Conservation (phyloP, 768 basidiomycete species). For the Lentinus tigrinus region DNA sequence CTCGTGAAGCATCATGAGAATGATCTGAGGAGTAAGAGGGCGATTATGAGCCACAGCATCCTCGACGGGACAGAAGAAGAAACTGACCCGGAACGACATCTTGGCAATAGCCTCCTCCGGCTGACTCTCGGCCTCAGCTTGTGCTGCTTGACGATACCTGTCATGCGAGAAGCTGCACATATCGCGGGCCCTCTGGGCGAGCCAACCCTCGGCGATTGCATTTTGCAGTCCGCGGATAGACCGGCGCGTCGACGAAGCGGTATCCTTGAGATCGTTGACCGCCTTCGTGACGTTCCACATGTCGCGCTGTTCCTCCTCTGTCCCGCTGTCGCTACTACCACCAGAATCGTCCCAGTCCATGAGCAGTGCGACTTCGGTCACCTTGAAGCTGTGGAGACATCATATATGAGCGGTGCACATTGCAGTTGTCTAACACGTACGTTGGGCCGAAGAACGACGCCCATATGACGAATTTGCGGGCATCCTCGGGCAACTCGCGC, state of each 20-base stretch:
- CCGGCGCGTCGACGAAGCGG: conserved; percentile 43
- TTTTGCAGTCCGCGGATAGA: conserved; percentile 69
- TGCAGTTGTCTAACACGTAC: conserved; percentile 35
- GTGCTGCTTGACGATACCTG: conserved; percentile 70
- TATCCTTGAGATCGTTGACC: conserved; percentile 40
- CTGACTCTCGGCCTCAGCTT: conserved; percentile 53
- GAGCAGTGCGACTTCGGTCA: conserved; percentile 69
- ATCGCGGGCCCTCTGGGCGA: conserved; percentile 68
- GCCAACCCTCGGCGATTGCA: conserved; percentile 71
- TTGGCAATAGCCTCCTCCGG: conserved; percentile 51
- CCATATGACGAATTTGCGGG: conserved; percentile 67
- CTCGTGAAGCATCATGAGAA: conserved; percentile 70
- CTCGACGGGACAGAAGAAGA: background rate
- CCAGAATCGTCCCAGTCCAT: conserved; percentile 72
- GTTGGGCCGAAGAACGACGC: conserved; percentile 73
- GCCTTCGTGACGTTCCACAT: conserved; percentile 54
- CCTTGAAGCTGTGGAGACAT: conserved; percentile 54
- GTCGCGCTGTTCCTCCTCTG: conserved; percentile 43
- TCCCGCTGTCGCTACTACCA: conserved; percentile 48
- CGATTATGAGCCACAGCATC: background rate
- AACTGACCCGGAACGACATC: conserved; percentile 66
- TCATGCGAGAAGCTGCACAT: conserved; percentile 80
- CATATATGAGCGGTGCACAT: too few species aligned
- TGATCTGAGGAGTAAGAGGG: conserved; percentile 43
- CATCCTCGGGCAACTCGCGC: conserved; percentile 60